Evolutionary conservation across 164 flowering plant genomes (phyloP), one percentile per base, ranked within the genome.

Genomic region (Sextonia rubra): DNA sequence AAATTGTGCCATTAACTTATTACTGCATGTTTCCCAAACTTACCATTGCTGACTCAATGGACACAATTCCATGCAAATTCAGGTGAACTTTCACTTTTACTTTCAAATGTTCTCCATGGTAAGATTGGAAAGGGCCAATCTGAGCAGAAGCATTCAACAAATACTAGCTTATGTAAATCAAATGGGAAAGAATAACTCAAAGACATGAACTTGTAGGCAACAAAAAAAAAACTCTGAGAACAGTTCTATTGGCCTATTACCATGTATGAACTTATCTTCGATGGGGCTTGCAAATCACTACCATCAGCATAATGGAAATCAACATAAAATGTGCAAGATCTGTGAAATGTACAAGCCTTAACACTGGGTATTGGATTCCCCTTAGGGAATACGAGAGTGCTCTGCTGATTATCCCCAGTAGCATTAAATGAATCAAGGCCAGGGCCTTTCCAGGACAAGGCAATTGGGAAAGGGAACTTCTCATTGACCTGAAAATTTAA

Each of bases 21-120:
- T 37, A 37, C 11, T 37, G 44, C 44, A 8, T 37, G 44, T 37
- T 14, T 74, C 5, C 15, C 44, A 17, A 22, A 82, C 96, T 87
- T 83, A 94, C 98, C n/a, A 85, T 86, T 62, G 97, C 97, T 3
- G 97, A 94, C 58, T 94, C 98, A 75, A 94, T 70, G 12, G 94
- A 85, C 4, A 91, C 97, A 79, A 92, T 82, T 2, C 98, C 98
- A 80, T 94, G 97, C 73, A 91, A 70, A 80, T 86, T 94, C 76
- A 94, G 73, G 27, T 91, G 88, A 64, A 80, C 91, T 82, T 92
- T 94, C 52, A 94, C 89, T 81, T 92, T 94, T 56, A 94, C 60
- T 73, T 91, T 94, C 23, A 90, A 83, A 26, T 84, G 79, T 22
- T 92, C 97, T 73, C 90, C 79, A 64, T 87, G 90, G 20, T 89